Percentiles rank a stretch among this genome's conserved stretches.
Conservation (phyloP, 495 filamentous ascomycete species). For the Penicillium silybi region DNA sequence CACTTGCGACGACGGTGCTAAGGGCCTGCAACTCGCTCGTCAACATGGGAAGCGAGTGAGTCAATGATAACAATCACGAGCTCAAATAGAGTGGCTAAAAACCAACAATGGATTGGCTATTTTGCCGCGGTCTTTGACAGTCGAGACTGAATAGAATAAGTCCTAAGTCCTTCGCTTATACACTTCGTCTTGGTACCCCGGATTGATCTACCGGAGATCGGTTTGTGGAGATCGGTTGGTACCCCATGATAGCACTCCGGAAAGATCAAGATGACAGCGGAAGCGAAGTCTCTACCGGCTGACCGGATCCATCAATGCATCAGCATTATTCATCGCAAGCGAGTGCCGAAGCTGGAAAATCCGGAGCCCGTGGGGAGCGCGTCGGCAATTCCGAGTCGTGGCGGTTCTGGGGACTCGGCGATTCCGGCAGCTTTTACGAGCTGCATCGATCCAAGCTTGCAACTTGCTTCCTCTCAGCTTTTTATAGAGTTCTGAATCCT, state of each 20-base stretch:
- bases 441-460: background rate
- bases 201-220: conserved; percentile 2
- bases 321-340: background rate
- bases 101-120: background rate
- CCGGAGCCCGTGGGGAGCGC: background rate
- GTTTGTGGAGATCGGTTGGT: background rate
- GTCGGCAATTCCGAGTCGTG: conserved; percentile 14
- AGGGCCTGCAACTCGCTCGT: background rate
- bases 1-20: background rate
- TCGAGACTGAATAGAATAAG: background rate
- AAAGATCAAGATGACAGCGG: background rate
- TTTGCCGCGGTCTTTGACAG: background rate
- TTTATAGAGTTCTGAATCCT: background rate
- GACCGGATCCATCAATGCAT: background rate
- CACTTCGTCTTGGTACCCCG: conserved; percentile 2
- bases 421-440: background rate
- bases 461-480: background rate
- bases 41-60: background rate
- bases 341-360: conserved; percentile 2
- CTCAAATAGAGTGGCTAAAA: background rate
- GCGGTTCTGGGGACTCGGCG: background rate
- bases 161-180: background rate
- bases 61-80: background rate
- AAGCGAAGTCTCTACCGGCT: background rate
- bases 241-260: conserved; percentile 8